A percentile compares a stretch with the other conserved stretches of the same genome.
phyloP scores from a whole-genome alignment of 331 rosid species.

The Malus hybrid region DNA sequence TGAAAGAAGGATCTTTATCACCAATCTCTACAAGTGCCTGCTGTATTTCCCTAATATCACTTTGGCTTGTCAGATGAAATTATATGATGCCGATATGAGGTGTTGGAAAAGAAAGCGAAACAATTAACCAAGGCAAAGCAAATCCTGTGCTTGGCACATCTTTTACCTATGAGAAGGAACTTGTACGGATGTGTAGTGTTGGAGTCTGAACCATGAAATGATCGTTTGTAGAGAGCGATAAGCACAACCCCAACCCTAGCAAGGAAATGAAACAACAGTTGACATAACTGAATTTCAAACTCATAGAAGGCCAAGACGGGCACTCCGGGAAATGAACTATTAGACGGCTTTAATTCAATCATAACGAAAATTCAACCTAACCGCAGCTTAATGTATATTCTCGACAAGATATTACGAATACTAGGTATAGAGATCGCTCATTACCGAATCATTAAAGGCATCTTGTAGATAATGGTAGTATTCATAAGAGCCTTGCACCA shows the following conservation, averaged over 20 bases:
- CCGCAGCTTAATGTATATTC: neutral
- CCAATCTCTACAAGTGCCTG: slow-evolving; percentile 90
- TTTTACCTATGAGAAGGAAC: slow-evolving; percentile 92
- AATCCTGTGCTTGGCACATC: neutral
- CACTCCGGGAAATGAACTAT: neutral
- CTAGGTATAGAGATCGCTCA: slow-evolving; percentile 17
- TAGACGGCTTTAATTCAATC: neutral
- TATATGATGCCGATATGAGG: neutral
- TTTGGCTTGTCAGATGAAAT: slow-evolving; percentile 12
- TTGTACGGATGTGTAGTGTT: slow-evolving; percentile 73
- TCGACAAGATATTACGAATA: slow-evolving; percentile 3
- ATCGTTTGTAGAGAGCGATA: slow-evolving; percentile 92
- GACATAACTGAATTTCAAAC: neutral
- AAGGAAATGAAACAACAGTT: slow-evolving; percentile 19
- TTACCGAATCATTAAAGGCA: slow-evolving; percentile 84
- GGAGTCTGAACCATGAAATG: slow-evolving; percentile 96
- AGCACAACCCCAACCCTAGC: slow-evolving; percentile 99
- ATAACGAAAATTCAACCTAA: neutral
- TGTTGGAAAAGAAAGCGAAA: neutral
- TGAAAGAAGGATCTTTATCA: slow-evolving; percentile 80
- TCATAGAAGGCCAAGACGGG: neutral
- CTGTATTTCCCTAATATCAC: slow-evolving; percentile 70
- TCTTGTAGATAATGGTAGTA: slow-evolving; percentile 88
- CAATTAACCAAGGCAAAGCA: neutral
- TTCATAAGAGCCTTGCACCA: slow-evolving; percentile 91